A percentile compares a stretch with the other conserved stretches of the same genome.
phyloP scores from a whole-genome alignment of 495 filamentous ascomycete genomes.

The Platismatia glauca region DNA sequence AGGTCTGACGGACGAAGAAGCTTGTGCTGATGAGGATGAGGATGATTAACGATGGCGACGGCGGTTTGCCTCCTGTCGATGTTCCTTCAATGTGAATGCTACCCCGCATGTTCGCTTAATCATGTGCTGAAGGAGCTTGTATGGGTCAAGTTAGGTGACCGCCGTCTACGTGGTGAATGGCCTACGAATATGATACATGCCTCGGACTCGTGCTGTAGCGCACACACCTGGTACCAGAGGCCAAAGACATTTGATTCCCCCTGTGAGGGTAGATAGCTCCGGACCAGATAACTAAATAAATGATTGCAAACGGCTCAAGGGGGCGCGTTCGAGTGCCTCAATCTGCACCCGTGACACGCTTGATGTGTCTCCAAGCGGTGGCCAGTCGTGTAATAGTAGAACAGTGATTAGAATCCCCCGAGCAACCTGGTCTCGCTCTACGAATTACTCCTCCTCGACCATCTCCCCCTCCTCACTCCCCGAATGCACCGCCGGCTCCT shows the following conservation, averaged over 20 bases:
- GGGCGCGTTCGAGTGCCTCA: not conserved
- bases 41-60: constrained; percentile 34
- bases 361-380: not conserved
- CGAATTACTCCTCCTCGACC: constrained; percentile 64
- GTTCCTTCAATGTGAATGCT: not conserved
- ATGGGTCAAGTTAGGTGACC: constrained; percentile 41
- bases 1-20: constrained; percentile 37
- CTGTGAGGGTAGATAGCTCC: not conserved
- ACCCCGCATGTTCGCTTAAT: not conserved
- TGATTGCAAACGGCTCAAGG: not conserved
- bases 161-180: constrained; percentile 23
- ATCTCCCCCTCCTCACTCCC: constrained; percentile 98
- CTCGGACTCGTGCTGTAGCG: not conserved
- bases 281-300: not conserved
- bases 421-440: not conserved
- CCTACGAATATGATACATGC: not conserved
- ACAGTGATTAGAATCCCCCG: not conserved
- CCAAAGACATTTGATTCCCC: not conserved
- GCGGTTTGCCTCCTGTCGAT: constrained; percentile 36
- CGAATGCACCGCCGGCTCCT: constrained; percentile 62
- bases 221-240: not conserved
- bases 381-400: not conserved
- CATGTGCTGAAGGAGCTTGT: constrained; percentile 13
- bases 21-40: constrained; percentile 40
- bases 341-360: not conserved